Base-by-base conservation (phyloP, 495 filamentous ascomycete species). In the Chaetomium tenue region DNA sequence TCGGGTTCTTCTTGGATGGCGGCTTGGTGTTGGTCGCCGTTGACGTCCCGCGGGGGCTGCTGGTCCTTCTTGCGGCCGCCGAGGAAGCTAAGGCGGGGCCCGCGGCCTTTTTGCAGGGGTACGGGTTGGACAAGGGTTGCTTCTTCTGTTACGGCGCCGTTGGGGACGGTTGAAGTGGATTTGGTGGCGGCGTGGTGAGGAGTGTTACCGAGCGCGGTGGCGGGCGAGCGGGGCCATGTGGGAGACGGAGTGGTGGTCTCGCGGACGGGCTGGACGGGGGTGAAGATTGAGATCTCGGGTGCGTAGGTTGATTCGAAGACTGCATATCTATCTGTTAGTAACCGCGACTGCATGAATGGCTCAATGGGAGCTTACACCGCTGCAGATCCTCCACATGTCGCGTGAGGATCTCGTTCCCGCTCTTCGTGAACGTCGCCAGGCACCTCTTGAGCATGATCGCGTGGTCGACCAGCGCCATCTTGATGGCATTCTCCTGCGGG, bases 381-480 rank as follows among this genome's bases (percentile, higher is more conserved):
- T 81, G 73, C 33, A 80, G 72, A 68, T 79, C 76, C 73, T 81
- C 74, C 47, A 81, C 66, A 58, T 71, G 71, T 60, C 72, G 66
- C 23, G 68, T 70, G 67, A 80, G 77, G 67, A 73, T 63, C 72
- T 81, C 70, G 71, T 81, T 69, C 83, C 80, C 66, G 83, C 86
- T 83, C 81, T 84, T 70, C 78, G 85, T 39, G 71, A 89, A 91
- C 60, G 88, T 82, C 11, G 83, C 81, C 58, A 98, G 73, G 67
- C 91, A 92, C 62, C 91, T 87, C 78, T 93, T 93, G 71, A 98
- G 86, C 66, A 88, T 85, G 48, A 92, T 82, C 5, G 91, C 91
- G 71, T 98, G 93, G 71, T 98, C 94, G 56, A 95, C 82, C 47
- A 98, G 81, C 22, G 91, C 91, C 63, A 91, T 88, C 66, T 87